Percentiles rank a stretch among this genome's conserved stretches.
Evolutionary conservation across 352 stramenopile genomes (phyloP).

Genomic region (Phytophthora fragariae): DNA sequence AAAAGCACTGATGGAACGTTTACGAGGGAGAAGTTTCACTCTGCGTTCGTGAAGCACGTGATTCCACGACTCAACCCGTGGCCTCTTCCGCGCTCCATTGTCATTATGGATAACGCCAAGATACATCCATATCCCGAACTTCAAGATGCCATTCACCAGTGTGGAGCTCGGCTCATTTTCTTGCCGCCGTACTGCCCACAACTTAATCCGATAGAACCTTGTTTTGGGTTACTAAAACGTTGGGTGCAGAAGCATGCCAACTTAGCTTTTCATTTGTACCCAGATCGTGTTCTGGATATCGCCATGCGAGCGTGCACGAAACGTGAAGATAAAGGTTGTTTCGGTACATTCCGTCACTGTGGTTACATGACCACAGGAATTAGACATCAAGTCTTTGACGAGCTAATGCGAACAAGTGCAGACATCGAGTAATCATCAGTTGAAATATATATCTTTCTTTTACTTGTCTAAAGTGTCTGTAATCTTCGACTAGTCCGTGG

Average conservation of each 20-base stretch:
- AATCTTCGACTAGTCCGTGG: background rate
- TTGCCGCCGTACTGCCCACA: background rate
- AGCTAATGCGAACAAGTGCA: too few species aligned
- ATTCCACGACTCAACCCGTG: background rate
- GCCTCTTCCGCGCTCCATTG: background rate
- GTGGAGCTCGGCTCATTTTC: background rate
- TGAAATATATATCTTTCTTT: background rate
- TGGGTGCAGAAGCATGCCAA: background rate
- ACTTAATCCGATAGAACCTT: background rate
- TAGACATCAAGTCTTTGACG: constrained; percentile 8
- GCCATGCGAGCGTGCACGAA: constrained; percentile 18
- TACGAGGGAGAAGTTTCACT: background rate
- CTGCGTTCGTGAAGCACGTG: background rate
- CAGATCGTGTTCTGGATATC: constrained; percentile 2
- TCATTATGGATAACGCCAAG: background rate
- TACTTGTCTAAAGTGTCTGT: background rate
- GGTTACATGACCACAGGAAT: constrained; percentile 12
- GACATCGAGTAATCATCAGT: background rate
- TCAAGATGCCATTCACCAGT: background rate
- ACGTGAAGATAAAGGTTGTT: constrained; percentile 9
- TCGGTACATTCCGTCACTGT: constrained; percentile 16
- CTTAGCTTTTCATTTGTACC: constrained; percentile 8
- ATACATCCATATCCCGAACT: background rate
- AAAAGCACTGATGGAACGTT: background rate
- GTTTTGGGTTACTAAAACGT: background rate